Evolutionary conservation across 192 early-diverging fungal genomes (phyloP).

Genomic region (Cetraspora pellucida): DNA sequence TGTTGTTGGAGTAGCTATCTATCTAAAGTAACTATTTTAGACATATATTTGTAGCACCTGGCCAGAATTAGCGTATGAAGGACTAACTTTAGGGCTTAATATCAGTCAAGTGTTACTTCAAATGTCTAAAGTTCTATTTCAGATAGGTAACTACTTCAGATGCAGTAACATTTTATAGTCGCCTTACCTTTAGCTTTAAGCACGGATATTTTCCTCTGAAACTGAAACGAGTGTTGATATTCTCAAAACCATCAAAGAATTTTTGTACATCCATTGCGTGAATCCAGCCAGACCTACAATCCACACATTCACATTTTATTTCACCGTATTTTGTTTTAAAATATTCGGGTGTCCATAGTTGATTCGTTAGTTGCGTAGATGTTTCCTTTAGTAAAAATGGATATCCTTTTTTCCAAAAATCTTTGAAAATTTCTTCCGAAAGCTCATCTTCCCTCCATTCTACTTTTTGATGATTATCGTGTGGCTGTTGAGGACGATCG

Average conservation of each 20-base stretch:
- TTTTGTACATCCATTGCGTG: not conserved
- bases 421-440: not conserved
- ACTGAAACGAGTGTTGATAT: not conserved
- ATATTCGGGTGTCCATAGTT: conserved; percentile 6
- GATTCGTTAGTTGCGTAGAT: not conserved
- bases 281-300: not conserved
- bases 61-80: no score
- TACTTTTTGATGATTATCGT: not conserved
- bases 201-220: not conserved
- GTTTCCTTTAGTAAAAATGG: not conserved
- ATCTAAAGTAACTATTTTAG: no score
- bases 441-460: not conserved
- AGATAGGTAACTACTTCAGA: no score
- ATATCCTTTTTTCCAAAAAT: conserved; percentile 11
- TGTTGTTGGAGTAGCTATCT: no score
- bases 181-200: conserved; percentile 8
- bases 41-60: no score
- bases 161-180: no score
- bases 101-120: no score
- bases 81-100: no score
- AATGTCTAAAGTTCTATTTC: no score
- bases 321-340: not conserved
- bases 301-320: not conserved
- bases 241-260: conserved; percentile 10
- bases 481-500: not conserved